Percentiles rank a stretch among this genome's conserved stretches.
These are phyloP conservation scores for Kwoniella shandongensis DNA, from an alignment of 768 basidiomycete species.

Conservation along the genomic window DNA sequence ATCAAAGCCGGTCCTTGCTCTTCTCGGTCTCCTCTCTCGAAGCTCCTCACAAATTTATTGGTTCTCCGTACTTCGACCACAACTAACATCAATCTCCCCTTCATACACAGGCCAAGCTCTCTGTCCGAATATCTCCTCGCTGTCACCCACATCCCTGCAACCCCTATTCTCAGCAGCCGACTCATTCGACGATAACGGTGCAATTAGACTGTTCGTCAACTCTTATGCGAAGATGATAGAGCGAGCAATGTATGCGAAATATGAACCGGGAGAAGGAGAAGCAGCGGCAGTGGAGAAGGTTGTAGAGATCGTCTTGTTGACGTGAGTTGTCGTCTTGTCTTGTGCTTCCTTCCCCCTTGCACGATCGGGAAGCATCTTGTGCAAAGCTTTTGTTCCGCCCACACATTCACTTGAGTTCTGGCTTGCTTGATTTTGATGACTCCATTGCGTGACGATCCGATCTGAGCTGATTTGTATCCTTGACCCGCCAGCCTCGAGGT, in stretches of 20 bases:
- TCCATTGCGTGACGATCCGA: too few relatives aligned
- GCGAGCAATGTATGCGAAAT: conserved; percentile 38
- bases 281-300: conserved; percentile 47
- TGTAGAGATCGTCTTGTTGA: conserved; percentile 41
- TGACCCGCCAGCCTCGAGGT: conserved; percentile 25
- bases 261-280: conserved; percentile 46
- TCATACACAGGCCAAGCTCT: conserved; percentile 22
- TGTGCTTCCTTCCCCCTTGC: not conserved
- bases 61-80: too few relatives aligned
- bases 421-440: too few relatives aligned
- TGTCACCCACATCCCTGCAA: conserved; percentile 23
- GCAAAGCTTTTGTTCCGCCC: too few relatives aligned
- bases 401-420: too few relatives aligned
- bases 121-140: too few relatives aligned
- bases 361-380: too few relatives aligned
- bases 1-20: too few relatives aligned
- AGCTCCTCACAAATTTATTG: too few relatives aligned
- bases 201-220: conserved; percentile 35
- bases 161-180: conserved; percentile 27
- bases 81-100: too few relatives aligned
- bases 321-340: conserved; percentile 33
- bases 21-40: too few relatives aligned
- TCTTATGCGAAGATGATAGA: conserved; percentile 40
- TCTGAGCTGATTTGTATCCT: too few relatives aligned
- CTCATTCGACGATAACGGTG: conserved; percentile 23